Base-by-base conservation (phyloP, 192 early-diverging fungal species). In the Backusella luteola region DNA sequence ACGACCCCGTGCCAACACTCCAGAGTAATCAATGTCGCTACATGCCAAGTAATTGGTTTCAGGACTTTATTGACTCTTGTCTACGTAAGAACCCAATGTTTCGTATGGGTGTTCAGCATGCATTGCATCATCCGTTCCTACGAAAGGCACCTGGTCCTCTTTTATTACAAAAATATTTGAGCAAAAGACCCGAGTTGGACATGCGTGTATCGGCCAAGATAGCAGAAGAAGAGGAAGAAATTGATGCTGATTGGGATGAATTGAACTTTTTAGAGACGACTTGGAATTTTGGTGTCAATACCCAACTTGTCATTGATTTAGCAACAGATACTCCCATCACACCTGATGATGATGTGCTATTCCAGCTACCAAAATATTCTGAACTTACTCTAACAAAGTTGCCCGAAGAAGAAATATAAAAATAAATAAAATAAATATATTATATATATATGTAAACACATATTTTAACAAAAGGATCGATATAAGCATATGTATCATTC, bases 71-170 rank as follows among this genome's bases (percentile, higher is more conserved):
- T 17, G 17, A 71, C 0, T 36, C 67, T 9, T 76, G 80, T 59
- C 46, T 81, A 7, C 26, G 36, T 7, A 81, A 81, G 32, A 44
- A 68, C 42, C 69, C 76, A 2, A 9, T 56, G 1, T 21, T 75
- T 1, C 73, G 80, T 11, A 53, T 74, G 7, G 42, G 73, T 3
- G 34, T 73, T 6, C 32, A 36, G 15, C 69, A 74, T 11, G 80
- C 80, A 0, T 53, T 77, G 9, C 5, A 6, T 15, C 80, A 81
- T 71, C 80, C 80, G 7, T 81, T 74, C 36, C 39, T 81, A 21
- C 69, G 52, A 44, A 75, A 72, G 49, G 39, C 78, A 26, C 19
- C 23, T 23, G 7, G 52, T 0, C 73, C 73, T 21, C 12, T 38
- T 6, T 15, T 75, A 0, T 46, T 79, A 17, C 73, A 67, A 49